Conservation (phyloP, 2,329 filamentous ascomycete species). For the Fonsecaea multimorphosa region DNA sequence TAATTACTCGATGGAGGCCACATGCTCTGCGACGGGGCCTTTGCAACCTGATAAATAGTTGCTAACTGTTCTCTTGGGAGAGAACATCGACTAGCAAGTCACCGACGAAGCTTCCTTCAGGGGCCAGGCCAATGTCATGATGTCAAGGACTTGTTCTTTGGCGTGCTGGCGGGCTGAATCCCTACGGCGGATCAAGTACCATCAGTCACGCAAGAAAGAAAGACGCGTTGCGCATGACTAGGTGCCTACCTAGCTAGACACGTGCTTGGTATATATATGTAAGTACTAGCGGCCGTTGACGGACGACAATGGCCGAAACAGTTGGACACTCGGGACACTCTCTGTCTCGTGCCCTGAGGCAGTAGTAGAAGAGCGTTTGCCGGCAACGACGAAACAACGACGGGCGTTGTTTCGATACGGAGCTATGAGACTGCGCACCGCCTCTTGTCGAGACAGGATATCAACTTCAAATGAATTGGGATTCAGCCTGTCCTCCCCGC, state of each 20-base stretch:
- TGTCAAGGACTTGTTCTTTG: not conserved
- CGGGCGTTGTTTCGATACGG: not conserved
- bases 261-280: too few relatives aligned
- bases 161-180: not conserved
- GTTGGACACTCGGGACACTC: too few relatives aligned
- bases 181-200: not conserved
- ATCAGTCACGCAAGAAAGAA: not conserved
- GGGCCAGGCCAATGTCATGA: not conserved
- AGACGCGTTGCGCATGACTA: too few relatives aligned
- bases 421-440: not conserved
- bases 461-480: too few relatives aligned
- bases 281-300: too few relatives aligned
- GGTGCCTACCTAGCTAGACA: too few relatives aligned
- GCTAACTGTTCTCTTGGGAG: not conserved
- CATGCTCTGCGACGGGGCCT: not conserved
- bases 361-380: not conserved
- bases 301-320: too few relatives aligned
- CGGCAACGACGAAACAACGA: not conserved
- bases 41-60: not conserved
- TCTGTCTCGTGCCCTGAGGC: not conserved
- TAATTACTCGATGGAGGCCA: not conserved
- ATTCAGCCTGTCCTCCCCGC: not conserved
- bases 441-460: not conserved
- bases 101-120: not conserved
- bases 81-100: not conserved